Percentiles rank a stretch among this genome's conserved stretches.
phyloP scores from a whole-genome alignment of 129 eudicot genomes.

The Chrysanthemum lavandulifolium region DNA sequence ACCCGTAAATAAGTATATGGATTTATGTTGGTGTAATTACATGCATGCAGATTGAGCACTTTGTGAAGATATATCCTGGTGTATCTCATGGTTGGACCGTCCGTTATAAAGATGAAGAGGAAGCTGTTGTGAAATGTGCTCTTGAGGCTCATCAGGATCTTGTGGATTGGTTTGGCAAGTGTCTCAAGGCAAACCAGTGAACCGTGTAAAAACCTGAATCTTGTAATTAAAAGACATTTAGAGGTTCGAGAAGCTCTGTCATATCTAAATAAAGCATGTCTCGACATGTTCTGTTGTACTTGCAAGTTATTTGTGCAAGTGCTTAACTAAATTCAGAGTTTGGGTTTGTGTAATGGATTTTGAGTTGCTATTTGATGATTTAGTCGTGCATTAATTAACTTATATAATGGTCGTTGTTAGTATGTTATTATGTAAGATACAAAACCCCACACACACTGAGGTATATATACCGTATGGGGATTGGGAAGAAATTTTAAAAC shows the following conservation, averaged over 20 bases:
- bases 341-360: background rate
- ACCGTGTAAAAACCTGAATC: conserved; percentile 11
- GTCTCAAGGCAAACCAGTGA: conserved; percentile 27
- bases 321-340: background rate
- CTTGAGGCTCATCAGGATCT: conserved; percentile 67
- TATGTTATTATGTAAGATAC: too few relatives aligned
- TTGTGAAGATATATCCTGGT: conserved; percentile 75
- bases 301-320: background rate
- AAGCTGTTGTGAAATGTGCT: conserved; percentile 44
- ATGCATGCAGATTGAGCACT: conserved; percentile 55
- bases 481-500: too few relatives aligned
- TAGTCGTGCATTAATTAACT: too few relatives aligned
- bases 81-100: conserved; percentile 82
- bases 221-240: background rate
- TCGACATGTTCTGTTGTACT: background rate
- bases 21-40: conserved; percentile 4
- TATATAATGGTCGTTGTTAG: too few relatives aligned
- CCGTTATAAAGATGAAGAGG: conserved; percentile 57
- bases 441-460: too few relatives aligned
- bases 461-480: too few relatives aligned
- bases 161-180: conserved; percentile 58
- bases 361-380: background rate
- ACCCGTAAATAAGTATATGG: background rate
- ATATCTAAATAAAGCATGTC: background rate
- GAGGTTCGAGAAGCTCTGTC: background rate